These are phyloP conservation scores for Ceratocystis huliohia DNA, from an alignment of 2,329 filamentous ascomycete species.

Conservation along the genomic window DNA sequence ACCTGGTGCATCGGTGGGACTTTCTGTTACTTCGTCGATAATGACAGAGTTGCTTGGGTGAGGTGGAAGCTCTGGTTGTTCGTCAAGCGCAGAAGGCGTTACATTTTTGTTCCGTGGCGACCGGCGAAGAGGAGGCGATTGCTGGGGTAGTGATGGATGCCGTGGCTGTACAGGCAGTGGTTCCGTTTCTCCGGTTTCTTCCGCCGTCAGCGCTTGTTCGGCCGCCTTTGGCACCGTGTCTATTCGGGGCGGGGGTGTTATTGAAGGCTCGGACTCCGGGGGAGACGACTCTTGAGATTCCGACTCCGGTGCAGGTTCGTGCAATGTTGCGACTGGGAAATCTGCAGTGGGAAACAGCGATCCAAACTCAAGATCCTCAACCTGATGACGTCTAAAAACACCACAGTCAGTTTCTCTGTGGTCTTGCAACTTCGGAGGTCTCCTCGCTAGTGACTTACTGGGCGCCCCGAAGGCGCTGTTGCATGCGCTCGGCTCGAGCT, in stretches of 20 bases:
- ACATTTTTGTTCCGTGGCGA: neutral
- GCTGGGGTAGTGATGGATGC: neutral
- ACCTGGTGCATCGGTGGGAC: constrained; percentile 42
- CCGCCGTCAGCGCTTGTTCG: neutral
- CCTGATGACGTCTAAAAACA: constrained; percentile 37
- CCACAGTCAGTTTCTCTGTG: constrained; percentile 17
- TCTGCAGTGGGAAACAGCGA: constrained; percentile 17
- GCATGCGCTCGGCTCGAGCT: constrained; percentile 50
- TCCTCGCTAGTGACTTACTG: constrained; percentile 34
- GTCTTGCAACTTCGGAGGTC: constrained; percentile 7
- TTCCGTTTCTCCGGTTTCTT: neutral
- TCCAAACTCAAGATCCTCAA: constrained; percentile 46
- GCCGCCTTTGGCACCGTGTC: neutral
- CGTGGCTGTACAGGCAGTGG: neutral
- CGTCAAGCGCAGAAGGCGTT: neutral
- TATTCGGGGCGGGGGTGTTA: neutral
- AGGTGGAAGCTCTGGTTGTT: constrained; percentile 13
- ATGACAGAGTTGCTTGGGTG: constrained; percentile 5
- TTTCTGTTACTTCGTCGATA: constrained; percentile 39
- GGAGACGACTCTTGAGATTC: constrained; percentile 10
- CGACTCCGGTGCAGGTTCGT: neutral
- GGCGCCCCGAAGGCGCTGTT: constrained; percentile 51
- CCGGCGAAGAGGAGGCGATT: neutral
- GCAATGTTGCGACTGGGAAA: constrained; percentile 7
- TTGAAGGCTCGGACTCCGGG: neutral